Evolutionary conservation across 257 asterid species (phyloP).

Genomic region (Asclepias syriaca): DNA sequence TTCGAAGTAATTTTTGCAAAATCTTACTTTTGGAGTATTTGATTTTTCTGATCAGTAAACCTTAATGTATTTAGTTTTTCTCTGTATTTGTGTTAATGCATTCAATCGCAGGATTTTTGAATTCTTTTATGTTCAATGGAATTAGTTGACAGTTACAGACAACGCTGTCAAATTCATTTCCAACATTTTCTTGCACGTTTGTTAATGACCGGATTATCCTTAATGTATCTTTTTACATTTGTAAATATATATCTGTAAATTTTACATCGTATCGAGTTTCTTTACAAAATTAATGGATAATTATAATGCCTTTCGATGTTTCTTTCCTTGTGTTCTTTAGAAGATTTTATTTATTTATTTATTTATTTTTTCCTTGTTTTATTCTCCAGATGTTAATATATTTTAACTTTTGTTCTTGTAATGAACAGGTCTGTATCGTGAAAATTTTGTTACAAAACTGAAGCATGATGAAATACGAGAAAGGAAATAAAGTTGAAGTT

Average conservation of each 20-base stretch:
- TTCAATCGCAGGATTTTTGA: background rate
- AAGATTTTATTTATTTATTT: no score
- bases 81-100: background rate
- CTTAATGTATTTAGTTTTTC: background rate
- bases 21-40: background rate
- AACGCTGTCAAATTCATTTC: background rate
- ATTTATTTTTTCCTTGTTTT: no score
- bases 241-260: background rate
- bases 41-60: constrained; percentile 13
- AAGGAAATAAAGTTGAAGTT: constrained; percentile 39
- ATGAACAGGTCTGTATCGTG: constrained; percentile 1
- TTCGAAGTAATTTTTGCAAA: background rate
- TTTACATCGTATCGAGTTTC: background rate
- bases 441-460: background rate
- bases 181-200: background rate
- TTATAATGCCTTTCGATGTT: background rate
- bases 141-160: background rate
- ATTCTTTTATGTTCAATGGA: background rate
- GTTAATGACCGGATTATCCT: background rate
- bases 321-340: background rate
- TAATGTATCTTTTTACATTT: background rate
- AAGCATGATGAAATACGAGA: constrained; percentile 31
- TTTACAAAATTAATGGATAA: background rate
- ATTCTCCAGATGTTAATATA: background rate
- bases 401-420: background rate